Base-by-base conservation (phyloP, 2,329 filamentous ascomycete genomes). In the Colletotrichum eleusines region DNA sequence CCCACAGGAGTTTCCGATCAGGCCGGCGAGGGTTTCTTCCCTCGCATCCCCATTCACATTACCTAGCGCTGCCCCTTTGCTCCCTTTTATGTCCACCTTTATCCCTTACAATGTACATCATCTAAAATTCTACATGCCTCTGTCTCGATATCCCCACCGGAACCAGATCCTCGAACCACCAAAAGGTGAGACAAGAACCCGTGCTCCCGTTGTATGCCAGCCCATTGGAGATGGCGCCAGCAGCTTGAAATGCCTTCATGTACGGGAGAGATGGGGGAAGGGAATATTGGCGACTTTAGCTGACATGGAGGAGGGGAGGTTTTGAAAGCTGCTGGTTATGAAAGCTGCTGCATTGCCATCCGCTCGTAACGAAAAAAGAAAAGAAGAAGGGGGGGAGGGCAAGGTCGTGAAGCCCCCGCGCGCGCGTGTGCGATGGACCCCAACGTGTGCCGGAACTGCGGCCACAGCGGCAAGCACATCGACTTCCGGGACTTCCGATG, bases 401-500 rank as follows among this genome's bases (percentile, higher is more conserved):
- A 31, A 16, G 42, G 26, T 31, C 7, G 18, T 20, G 11, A 14
- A 14, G 7, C 51, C 54, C 12, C n/a, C n/a, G n/a, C n/a, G n/a
- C n/a, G n/a, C n/a, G n/a, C n/a, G n/a, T n/a, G n/a, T n/a, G 48
- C 14, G 40, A 71, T 71, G 68, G 68, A 71, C 58, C 68, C 68
- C 40, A 58, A 68, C 9, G 68, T 66, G 33, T 71, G 68, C 51
- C 68, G 68, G 26, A 71, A 71, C 58, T 71, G 68, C 57, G 68
- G 68, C 64, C 63, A 68, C 64, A 57, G 48, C 48, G 68, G 68
- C 63, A 71, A 71, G 26, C 68, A 71, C 58, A 58, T 62, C 42
- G 48, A 26, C 51, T 71, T 71, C 64, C 40, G 28, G n/a, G 68
- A 71, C 63, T 51, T 48, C 57, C 68, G 68, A 5, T 71, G 68